phyloP scores from a whole-genome alignment of 305 asterid species.

The Solanum chacoense region DNA sequence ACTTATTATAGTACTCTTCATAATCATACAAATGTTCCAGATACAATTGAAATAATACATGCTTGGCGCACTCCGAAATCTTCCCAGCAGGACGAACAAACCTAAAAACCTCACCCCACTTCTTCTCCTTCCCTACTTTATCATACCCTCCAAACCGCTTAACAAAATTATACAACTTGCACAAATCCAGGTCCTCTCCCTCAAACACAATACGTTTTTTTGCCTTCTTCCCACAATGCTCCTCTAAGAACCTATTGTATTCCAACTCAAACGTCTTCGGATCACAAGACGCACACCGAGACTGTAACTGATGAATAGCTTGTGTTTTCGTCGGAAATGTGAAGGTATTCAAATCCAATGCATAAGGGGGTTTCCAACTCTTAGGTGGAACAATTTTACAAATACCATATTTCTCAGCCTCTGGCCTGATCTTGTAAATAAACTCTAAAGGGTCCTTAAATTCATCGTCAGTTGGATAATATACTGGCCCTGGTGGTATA shows the following conservation, averaged over 20 bases:
- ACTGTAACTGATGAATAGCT: slow-evolving; percentile 93
- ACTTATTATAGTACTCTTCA: slow-evolving; percentile 50
- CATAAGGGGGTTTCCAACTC: slow-evolving; percentile 86
- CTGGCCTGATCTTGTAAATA: slow-evolving; percentile 84
- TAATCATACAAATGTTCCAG: slow-evolving; percentile 78
- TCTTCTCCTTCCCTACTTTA: slow-evolving; percentile 59
- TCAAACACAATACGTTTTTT: slow-evolving; percentile 73
- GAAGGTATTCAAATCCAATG: slow-evolving; percentile 56
- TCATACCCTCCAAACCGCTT: slow-evolving; percentile 87
- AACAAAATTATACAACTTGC: slow-evolving; percentile 74
- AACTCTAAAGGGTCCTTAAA: slow-evolving; percentile 83
- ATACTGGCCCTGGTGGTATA: slow-evolving; percentile 84
- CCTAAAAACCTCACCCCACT: slow-evolving; percentile 87
- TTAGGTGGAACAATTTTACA: slow-evolving; percentile 85
- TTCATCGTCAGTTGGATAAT: slow-evolving; percentile 80
- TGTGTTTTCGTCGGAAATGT: slow-evolving; percentile 83
- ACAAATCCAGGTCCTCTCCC: slow-evolving; percentile 76
- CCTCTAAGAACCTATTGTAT: slow-evolving; percentile 70
- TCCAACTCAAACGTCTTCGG: slow-evolving; percentile 76
- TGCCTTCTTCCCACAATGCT: slow-evolving; percentile 63
- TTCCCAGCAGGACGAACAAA: slow-evolving; percentile 54
- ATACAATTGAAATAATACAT: slow-evolving; percentile 67
- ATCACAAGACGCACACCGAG: slow-evolving; percentile 73
- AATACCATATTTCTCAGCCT: slow-evolving; percentile 94
- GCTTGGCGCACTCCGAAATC: slow-evolving; percentile 78